Evolutionary conservation across 2,329 filamentous ascomycete genomes (phyloP).

Genomic region (Neopestalotiopsis sp.): DNA sequence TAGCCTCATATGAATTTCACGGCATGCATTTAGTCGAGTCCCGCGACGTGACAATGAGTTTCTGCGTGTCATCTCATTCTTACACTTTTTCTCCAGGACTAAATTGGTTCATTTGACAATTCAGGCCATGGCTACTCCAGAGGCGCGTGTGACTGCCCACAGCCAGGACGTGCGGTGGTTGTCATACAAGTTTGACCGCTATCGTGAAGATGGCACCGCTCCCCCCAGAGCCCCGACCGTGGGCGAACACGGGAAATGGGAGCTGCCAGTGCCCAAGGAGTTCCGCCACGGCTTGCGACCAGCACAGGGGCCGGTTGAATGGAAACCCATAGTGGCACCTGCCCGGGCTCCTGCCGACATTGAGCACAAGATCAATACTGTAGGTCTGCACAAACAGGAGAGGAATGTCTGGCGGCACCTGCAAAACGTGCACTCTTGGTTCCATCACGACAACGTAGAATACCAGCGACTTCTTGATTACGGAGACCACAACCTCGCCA

Average conservation of each 20-base stretch:
- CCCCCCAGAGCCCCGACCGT: background rate
- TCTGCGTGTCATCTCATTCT: background rate
- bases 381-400: background rate
- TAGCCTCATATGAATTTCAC: background rate
- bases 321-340: background rate
- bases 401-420: background rate
- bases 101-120: background rate
- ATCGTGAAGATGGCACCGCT: background rate
- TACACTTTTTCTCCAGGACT: background rate
- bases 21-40: background rate
- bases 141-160: background rate
- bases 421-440: background rate
- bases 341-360: background rate
- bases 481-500: background rate
- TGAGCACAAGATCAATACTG: background rate
- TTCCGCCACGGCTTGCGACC: background rate
- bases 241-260: background rate
- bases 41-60: background rate
- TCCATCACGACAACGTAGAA: background rate
- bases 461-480: background rate
- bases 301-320: background rate
- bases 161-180: background rate
- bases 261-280: background rate
- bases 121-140: background rate
- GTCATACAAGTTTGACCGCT: conserved; percentile 11